phyloP scores from a whole-genome alignment of 352 stramenopile species.

The Phytophthora hibernalis region DNA sequence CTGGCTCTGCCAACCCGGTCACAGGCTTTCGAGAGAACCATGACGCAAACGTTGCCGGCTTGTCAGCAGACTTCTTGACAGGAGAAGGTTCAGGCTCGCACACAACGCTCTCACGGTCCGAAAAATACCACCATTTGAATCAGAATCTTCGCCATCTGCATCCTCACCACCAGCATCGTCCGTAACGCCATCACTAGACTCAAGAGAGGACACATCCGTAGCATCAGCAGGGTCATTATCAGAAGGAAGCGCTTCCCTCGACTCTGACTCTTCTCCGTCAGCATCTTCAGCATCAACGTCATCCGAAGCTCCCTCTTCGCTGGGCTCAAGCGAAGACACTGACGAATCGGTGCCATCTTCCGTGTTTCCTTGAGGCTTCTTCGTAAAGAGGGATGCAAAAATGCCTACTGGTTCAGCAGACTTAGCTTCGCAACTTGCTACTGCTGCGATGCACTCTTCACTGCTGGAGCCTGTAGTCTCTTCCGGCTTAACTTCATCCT shows the following conservation, averaged over 20 bases:
- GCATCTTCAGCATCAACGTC: conserved; percentile 33
- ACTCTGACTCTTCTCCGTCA: conserved; percentile 33
- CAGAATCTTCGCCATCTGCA: conserved; percentile 39
- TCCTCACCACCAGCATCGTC: conserved; percentile 34
- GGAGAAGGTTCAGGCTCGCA: conserved; percentile 29
- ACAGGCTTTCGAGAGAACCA: conserved; percentile 45
- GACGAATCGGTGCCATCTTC: conserved; percentile 20
- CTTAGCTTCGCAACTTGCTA: neutral
- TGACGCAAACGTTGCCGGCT: conserved; percentile 34
- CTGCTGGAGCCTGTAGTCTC: conserved; percentile 12
- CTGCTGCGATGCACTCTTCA: conserved; percentile 5
- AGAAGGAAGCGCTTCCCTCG: conserved; percentile 20
- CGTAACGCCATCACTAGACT: conserved; percentile 18
- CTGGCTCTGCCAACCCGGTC: neutral
- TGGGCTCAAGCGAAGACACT: conserved; percentile 27
- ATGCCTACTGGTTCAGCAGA: conserved; percentile 23
- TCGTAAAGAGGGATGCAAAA: conserved; percentile 37
- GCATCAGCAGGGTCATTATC: conserved; percentile 16
- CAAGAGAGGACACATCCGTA: conserved; percentile 15
- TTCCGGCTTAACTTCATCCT: conserved; percentile 1
- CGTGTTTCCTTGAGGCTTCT: conserved; percentile 25
- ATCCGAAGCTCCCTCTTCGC: conserved; percentile 19
- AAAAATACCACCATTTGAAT: conserved; percentile 29
- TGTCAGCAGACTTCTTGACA: conserved; percentile 14
- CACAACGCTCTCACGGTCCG: conserved; percentile 18